Percentiles rank a stretch among this genome's conserved stretches.
Evolutionary conservation across 192 early-diverging fungal species (phyloP).

Genomic region (Gryganskiella cystojenkinii): DNA sequence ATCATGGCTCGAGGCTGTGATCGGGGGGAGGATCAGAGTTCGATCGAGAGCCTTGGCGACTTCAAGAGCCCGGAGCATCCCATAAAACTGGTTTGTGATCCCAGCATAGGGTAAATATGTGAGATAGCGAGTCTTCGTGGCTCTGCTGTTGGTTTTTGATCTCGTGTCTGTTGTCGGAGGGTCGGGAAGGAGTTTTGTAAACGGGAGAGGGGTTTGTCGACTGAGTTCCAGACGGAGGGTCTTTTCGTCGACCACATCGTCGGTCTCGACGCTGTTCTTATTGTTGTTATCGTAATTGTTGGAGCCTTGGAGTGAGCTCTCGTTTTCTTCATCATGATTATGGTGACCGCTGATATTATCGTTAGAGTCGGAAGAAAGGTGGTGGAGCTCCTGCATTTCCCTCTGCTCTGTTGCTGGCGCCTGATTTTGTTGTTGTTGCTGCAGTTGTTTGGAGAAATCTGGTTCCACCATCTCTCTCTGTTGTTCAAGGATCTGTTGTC

Average conservation of each 20-base stretch:
- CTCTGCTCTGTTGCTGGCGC: neutral
- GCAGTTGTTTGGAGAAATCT: neutral
- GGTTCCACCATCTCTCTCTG: neutral
- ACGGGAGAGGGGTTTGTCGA: no score
- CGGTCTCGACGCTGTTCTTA: neutral
- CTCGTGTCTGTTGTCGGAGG: no score
- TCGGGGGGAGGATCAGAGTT: slow-evolving; percentile 37
- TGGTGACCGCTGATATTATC: neutral
- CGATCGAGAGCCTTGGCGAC: slow-evolving; percentile 23
- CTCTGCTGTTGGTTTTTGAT: neutral
- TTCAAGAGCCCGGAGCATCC: slow-evolving; percentile 23
- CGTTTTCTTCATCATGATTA: neutral
- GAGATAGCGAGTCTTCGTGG: slow-evolving; percentile 7
- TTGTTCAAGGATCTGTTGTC: neutral
- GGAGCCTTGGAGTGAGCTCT: neutral
- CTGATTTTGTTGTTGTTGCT: neutral
- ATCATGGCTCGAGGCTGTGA: slow-evolving; percentile 26
- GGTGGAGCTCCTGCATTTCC: neutral
- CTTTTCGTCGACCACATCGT: neutral
- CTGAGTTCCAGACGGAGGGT: no score
- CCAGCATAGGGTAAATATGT: slow-evolving; percentile 34
- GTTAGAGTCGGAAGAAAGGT: neutral
- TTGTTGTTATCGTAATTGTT: neutral
- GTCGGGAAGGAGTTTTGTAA: no score
- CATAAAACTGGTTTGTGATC: slow-evolving; percentile 43